Conservation (phyloP, 257 asterid genomes). For the Echium plantagineum region DNA sequence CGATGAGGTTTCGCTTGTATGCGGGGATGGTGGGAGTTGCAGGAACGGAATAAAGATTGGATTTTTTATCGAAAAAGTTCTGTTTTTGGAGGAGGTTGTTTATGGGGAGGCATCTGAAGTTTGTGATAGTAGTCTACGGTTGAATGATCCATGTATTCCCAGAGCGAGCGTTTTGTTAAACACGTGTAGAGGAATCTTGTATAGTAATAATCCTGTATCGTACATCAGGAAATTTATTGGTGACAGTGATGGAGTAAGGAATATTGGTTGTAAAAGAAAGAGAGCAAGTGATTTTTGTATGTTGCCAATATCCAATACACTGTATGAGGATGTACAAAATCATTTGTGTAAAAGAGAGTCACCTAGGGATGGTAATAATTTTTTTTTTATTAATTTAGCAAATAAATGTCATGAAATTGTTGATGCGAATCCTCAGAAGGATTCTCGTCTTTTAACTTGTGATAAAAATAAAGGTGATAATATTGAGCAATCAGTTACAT, state of each 20-base stretch:
- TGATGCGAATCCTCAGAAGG: neutral
- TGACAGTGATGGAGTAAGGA: conserved; percentile 14
- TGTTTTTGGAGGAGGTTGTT: conserved; percentile 43
- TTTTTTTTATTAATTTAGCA: conserved; percentile 17
- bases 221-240: conserved; percentile 28
- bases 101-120: conserved; percentile 15
- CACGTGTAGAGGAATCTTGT: conserved; percentile 58
- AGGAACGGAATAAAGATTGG: conserved; percentile 31
- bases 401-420: conserved; percentile 1
- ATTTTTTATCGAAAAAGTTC: conserved; percentile 46
- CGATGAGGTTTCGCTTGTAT: conserved; percentile 51
- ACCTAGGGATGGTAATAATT: conserved; percentile 17
- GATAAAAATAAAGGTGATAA: neutral
- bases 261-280: conserved; percentile 13
- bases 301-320: conserved; percentile 10
- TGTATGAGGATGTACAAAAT: conserved; percentile 25
- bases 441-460: neutral
- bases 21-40: conserved; percentile 32
- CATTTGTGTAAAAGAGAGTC: conserved; percentile 23
- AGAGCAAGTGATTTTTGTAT: conserved; percentile 14
- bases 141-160: conserved; percentile 19
- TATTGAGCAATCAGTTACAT: neutral
- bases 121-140: conserved; percentile 7
- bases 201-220: conserved; percentile 57
- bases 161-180: conserved; percentile 33